Percentiles rank a stretch among this genome's conserved stretches.
Conservation (phyloP, 306 rosid genomes). For the Sechiopsis laciniata region DNA sequence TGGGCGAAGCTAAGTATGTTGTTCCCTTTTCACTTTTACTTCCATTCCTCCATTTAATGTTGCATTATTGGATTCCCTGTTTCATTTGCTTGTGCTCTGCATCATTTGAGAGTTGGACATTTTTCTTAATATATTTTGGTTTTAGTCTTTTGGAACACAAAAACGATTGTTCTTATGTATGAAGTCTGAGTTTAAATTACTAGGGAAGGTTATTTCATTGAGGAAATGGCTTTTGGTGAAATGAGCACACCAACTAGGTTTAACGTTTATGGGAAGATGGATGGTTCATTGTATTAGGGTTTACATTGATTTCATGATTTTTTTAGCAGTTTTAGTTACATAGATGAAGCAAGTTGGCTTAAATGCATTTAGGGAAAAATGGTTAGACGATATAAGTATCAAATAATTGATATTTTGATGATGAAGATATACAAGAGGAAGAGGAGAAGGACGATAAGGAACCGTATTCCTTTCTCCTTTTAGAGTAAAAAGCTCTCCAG, state of each 20-base stretch:
- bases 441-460: constrained; percentile 1
- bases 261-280: neutral
- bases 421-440: constrained; percentile 7
- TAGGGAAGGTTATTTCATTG: neutral
- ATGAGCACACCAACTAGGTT: neutral
- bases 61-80: neutral
- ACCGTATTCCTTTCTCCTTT: neutral
- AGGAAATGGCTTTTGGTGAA: neutral
- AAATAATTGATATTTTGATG: neutral
- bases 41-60: neutral
- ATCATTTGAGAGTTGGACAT: neutral
- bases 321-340: neutral
- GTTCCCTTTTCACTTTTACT: neutral
- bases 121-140: neutral
- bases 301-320: neutral
- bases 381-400: neutral
- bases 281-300: neutral
- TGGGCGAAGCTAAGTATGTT: constrained; percentile 82
- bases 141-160: too few species aligned
- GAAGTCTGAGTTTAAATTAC: constrained; percentile 3
- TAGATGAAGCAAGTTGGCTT: neutral
- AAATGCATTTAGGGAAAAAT: neutral
- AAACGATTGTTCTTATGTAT: neutral
- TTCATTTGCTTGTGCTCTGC: neutral
- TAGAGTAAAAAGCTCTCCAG: neutral